Evolutionary conservation across 768 basidiomycete genomes (phyloP).

Genomic region (Obba rivulosa): DNA sequence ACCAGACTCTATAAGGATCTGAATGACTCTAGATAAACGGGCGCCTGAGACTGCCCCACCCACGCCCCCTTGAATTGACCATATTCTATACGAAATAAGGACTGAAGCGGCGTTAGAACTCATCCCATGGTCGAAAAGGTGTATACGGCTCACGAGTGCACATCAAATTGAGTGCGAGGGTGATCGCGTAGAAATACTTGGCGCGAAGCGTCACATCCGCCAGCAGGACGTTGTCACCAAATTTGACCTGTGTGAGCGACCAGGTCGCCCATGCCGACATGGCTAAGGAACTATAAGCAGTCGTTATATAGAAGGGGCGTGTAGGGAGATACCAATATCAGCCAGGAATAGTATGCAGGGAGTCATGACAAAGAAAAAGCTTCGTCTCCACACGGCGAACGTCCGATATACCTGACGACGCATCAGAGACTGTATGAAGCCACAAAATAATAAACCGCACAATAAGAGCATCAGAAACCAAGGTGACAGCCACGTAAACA

Average conservation of each 20-base stretch:
- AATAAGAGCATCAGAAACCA: conserved; percentile 24
- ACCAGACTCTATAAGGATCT: conserved; percentile 20
- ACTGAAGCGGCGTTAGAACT: conserved; percentile 4
- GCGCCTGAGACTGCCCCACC: conserved; percentile 1
- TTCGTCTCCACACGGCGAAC: conserved; percentile 23
- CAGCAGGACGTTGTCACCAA: conserved; percentile 18
- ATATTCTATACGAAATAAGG: conserved; percentile 21
- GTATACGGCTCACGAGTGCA: conserved; percentile 22
- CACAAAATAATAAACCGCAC: conserved; percentile 9
- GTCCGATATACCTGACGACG: conserved; percentile 19
- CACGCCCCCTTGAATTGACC: conserved; percentile 16
- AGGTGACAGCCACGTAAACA: conserved; percentile 18
- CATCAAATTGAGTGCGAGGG: conserved; percentile 20
- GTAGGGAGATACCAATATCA: conserved; percentile 19
- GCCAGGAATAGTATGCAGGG: conserved; percentile 22
- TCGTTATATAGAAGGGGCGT: background rate
- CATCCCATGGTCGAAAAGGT: too few relatives aligned
- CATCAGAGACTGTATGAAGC: background rate
- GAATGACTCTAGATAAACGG: conserved; percentile 9
- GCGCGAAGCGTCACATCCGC: conserved; percentile 15
- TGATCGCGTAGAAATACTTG: conserved; percentile 21
- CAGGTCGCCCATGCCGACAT: conserved; percentile 16
- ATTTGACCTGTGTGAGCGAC: conserved; percentile 11
- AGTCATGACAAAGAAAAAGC: conserved; percentile 8
- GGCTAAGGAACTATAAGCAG: conserved; percentile 7